Conservation (phyloP, 2,329 filamentous ascomycete species). For the Cladophialophora carrionii region DNA sequence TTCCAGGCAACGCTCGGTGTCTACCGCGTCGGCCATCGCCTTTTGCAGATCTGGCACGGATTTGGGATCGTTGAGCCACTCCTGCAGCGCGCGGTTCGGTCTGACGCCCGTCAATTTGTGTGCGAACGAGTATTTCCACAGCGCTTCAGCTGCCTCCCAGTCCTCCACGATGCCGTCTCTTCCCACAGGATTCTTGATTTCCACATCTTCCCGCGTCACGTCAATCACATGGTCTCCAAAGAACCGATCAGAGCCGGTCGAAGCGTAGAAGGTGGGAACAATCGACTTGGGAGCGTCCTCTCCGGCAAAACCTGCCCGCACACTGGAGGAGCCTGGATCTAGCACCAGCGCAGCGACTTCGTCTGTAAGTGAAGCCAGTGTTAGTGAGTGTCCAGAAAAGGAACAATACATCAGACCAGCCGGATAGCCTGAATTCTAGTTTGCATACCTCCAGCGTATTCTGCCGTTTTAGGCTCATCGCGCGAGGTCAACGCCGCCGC, state of each 20-base stretch:
- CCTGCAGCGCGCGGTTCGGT: constrained; percentile 70
- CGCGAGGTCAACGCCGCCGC: constrained; percentile 33
- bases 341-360: constrained; percentile 97
- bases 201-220: constrained; percentile 72
- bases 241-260: constrained; percentile 60
- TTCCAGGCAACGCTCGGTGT: constrained; percentile 74
- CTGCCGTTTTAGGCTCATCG: constrained; percentile 49
- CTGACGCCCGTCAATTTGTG: constrained; percentile 80
- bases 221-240: constrained; percentile 92
- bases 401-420: background rate
- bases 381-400: constrained; percentile 8
- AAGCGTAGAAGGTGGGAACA: constrained; percentile 85
- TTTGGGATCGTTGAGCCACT: constrained; percentile 71
- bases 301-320: constrained; percentile 93
- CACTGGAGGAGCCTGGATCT: constrained; percentile 88
- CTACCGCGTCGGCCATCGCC: constrained; percentile 63
- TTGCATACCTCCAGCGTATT: constrained; percentile 54
- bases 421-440: constrained; percentile 23
- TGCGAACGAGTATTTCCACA: constrained; percentile 93
- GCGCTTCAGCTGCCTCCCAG: constrained; percentile 85
- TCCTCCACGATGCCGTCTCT: constrained; percentile 89
- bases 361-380: constrained; percentile 59
- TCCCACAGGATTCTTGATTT: constrained; percentile 90
- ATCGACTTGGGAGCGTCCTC: constrained; percentile 97
- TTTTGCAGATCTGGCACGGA: constrained; percentile 60